Conservation (phyloP, 139 green algal species). For the Picochlorum sp. region DNA sequence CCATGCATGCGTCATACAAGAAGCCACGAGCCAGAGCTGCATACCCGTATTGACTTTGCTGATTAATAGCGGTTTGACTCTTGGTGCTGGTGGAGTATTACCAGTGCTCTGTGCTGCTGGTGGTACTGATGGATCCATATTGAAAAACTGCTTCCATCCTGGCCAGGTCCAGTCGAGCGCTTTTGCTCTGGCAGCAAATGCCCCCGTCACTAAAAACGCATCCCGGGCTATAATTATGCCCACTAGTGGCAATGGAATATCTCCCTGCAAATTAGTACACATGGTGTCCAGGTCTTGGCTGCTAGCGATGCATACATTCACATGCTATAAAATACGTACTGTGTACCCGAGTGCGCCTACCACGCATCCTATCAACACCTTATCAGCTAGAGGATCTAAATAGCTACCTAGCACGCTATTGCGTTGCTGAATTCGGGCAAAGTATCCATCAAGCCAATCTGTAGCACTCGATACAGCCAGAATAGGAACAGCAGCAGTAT, state of each 20-base stretch:
- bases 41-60: constrained; percentile 84
- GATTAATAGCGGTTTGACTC: constrained; percentile 57
- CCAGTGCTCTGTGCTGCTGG: not conserved
- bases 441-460: constrained; percentile 76
- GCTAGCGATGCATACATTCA: not conserved
- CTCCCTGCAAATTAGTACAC: too few species aligned
- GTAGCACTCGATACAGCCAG: constrained; percentile 25
- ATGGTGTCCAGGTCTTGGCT: too few species aligned
- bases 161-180: constrained; percentile 42
- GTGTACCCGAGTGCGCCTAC: constrained; percentile 33
- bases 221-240: constrained; percentile 63
- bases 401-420: constrained; percentile 69
- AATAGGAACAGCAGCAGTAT: constrained; percentile 6
- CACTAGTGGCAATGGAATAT: constrained; percentile 44
- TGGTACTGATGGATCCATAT: not conserved
- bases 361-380: constrained; percentile 44
- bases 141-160: constrained; percentile 46
- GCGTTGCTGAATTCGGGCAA: constrained; percentile 33
- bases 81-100: constrained; percentile 1
- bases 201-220: constrained; percentile 40
- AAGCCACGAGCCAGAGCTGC: constrained; percentile 55
- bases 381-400: constrained; percentile 82
- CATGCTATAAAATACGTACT: too few species aligned
- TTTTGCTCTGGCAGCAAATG: constrained; percentile 24
- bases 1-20: constrained; percentile 43